Base-by-base conservation (phyloP, 148 eudicot species). In the Nepenthes mirabilis region DNA sequence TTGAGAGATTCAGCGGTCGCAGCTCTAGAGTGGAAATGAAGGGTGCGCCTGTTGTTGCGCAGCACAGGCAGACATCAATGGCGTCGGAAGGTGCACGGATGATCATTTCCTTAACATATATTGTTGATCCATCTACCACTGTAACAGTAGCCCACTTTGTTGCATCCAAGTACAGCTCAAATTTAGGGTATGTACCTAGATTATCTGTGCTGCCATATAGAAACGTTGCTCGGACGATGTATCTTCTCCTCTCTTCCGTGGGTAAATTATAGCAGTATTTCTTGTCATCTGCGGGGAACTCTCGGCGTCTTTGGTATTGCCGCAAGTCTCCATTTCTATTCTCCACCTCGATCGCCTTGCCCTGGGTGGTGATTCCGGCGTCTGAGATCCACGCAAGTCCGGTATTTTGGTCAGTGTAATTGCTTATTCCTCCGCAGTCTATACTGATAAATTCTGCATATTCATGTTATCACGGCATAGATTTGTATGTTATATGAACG, bases 11-110 rank as follows among this genome's bases (percentile, higher is more conserved):
- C 63, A 93, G 65, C 6, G 87, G 95, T 58, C 99, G 66, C 32
- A 93, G 80, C 80, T 93, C 99, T 14, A 93, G 76, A 0, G 99
- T 80, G 11, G 99, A 89, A 49, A 93, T 79, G 55, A 93, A 93
- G 2, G 95, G 91, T 12, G 89, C 78, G 50, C 91, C 96, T 1
- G 99, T 89, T 1, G 88, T 84, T 36, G 99, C 96, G 73, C 91
- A 86, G 59, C 99, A 93, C 65, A 93, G 68, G 53, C 99, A 93
- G 56, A 93, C 89, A 66, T 79, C 83, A 56, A 89, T 66, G 9
- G 89, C 79, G 57, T 58, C 36, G n/a, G 95, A 79, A 3, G 82
- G 87, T 45, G 99, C 99, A 58, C 99, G 77, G 9, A 93, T 78
- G 70, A 93, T 79, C 91, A 93, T 88, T 64, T 93, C 99, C 56